Percentiles rank a stretch among this genome's conserved stretches.
Conservation (phyloP, 257 asterid species). For the Salvia miltiorrhiza region DNA sequence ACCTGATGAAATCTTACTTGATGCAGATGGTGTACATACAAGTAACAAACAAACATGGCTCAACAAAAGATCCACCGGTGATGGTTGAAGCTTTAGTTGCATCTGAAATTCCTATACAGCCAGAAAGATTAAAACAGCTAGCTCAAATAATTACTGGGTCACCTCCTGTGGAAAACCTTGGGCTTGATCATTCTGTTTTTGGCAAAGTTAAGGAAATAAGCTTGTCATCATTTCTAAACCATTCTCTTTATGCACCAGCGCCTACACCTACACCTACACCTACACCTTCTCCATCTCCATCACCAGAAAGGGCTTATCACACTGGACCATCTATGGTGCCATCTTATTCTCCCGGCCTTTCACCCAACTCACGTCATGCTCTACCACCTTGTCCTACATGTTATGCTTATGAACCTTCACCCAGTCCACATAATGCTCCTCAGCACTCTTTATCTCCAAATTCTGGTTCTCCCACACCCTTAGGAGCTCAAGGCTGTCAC, state of each 20-base stretch:
- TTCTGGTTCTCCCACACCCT: constrained; percentile 32
- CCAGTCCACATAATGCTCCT: constrained; percentile 20
- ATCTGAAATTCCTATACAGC: constrained; percentile 33
- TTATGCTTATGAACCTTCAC: constrained; percentile 31
- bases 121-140: constrained; percentile 67
- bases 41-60: constrained; percentile 63
- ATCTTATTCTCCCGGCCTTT: constrained; percentile 33
- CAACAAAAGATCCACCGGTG: constrained; percentile 77
- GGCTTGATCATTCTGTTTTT: constrained; percentile 67
- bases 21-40: constrained; percentile 57
- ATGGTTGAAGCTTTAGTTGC: constrained; percentile 68
- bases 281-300: constrained; percentile 28
- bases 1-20: constrained; percentile 7
- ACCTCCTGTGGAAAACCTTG: constrained; percentile 62
- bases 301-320: constrained; percentile 20
- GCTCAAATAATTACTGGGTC: constrained; percentile 55
- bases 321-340: constrained; percentile 39
- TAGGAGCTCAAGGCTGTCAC: constrained; percentile 23
- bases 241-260: constrained; percentile 38
- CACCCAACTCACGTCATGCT: constrained; percentile 28
- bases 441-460: constrained; percentile 21
- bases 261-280: constrained; percentile 54
- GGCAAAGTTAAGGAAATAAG: constrained; percentile 79
- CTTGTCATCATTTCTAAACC: constrained; percentile 58
- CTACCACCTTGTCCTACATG: constrained; percentile 33